These are phyloP conservation scores for Fusarium humuli DNA, from an alignment of 2,329 filamentous ascomycete genomes.

Conservation along the genomic window DNA sequence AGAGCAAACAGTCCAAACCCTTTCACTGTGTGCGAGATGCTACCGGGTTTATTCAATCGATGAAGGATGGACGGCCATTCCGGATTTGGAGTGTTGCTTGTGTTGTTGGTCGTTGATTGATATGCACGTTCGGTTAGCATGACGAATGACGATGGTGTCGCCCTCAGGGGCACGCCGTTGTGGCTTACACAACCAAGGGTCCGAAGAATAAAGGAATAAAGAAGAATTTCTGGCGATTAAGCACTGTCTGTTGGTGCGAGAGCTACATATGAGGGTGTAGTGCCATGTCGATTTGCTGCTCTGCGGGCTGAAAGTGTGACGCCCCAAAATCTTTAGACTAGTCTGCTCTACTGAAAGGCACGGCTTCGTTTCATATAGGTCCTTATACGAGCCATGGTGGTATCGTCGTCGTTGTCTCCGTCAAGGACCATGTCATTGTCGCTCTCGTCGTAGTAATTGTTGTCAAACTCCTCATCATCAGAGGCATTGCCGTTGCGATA, in stretches of 20 bases:
- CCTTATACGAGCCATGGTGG: slow-evolving; percentile 54
- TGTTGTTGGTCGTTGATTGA: slow-evolving; percentile 25
- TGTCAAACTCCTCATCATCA: slow-evolving; percentile 66
- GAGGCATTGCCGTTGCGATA: slow-evolving; percentile 66
- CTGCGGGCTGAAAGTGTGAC: slow-evolving; percentile 21
- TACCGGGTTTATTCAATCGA: slow-evolving; percentile 4
- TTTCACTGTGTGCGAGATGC: slow-evolving; percentile 5
- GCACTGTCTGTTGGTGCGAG: slow-evolving; percentile 10
- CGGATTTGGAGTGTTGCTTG: slow-evolving; percentile 13
- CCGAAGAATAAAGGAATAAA: slow-evolving; percentile 7
- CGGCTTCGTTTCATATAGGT: slow-evolving; percentile 53
- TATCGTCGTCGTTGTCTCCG: slow-evolving; percentile 51
- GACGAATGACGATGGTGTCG: slow-evolving; percentile 33
- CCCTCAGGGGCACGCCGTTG: slow-evolving; percentile 29
- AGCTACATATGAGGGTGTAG: slow-evolving; percentile 6
- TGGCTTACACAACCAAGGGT: slow-evolving; percentile 19
- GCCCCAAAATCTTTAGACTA: slow-evolving; percentile 32
- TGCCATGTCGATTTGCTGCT: slow-evolving; percentile 13
- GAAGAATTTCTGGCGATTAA: background rate
- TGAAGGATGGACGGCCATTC: slow-evolving; percentile 4
- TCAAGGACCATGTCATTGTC: slow-evolving; percentile 55
- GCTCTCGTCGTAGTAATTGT: slow-evolving; percentile 53
- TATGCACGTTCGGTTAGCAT: slow-evolving; percentile 30
- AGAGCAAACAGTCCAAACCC: slow-evolving; percentile 8
- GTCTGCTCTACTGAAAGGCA: slow-evolving; percentile 42